Percentiles rank a stretch among this genome's conserved stretches.
Conservation (phyloP, 257 asterid genomes). For the Solanum virginianum region DNA sequence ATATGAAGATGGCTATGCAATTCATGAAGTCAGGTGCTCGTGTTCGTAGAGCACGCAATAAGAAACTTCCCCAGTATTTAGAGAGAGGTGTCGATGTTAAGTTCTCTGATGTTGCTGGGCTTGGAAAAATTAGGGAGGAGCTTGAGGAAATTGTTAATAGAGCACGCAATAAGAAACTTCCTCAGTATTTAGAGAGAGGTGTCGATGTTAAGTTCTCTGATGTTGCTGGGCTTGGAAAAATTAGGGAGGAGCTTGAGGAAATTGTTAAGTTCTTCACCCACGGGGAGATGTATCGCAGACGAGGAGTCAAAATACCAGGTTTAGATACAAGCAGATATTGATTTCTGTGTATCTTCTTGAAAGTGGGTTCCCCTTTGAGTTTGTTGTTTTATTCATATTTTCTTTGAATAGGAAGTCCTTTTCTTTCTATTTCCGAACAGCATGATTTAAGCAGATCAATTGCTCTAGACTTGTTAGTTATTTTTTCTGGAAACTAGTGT, state of each 20-base stretch:
- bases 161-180: constrained; percentile 56
- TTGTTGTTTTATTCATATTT: neutral
- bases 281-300: constrained; percentile 90
- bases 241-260: constrained; percentile 95
- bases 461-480: neutral
- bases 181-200: constrained; percentile 79
- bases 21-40: constrained; percentile 98
- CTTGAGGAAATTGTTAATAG: constrained; percentile 97
- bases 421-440: neutral
- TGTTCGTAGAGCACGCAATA: constrained; percentile 52
- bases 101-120: constrained; percentile 96
- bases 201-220: constrained; percentile 86
- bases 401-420: neutral
- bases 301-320: constrained; percentile 98
- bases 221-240: constrained; percentile 98
- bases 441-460: neutral
- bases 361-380: neutral
- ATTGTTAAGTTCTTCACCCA: constrained; percentile 93
- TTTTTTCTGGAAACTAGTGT: neutral
- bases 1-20: constrained; percentile 61
- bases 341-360: neutral
- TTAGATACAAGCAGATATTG: constrained; percentile 7
- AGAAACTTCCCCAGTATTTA: constrained; percentile 73
- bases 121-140: constrained; percentile 90
- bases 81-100: constrained; percentile 81